phyloP scores from a whole-genome alignment of 306 rosid species.

The Malus fusca region DNA sequence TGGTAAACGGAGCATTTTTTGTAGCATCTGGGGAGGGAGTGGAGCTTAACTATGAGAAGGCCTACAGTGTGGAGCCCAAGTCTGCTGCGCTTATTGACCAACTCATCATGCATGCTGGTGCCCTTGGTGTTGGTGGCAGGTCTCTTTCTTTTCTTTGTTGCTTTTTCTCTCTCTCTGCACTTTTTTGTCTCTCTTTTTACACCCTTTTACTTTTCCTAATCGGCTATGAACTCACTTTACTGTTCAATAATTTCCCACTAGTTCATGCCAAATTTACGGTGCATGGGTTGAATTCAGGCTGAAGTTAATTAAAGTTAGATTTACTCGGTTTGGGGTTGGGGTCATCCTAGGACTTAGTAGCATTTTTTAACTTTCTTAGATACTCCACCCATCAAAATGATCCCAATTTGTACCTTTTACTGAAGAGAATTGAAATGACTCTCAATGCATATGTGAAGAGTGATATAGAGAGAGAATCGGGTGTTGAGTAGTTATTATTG shows the following conservation, averaged over 20 bases:
- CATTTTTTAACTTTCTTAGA: too few species aligned
- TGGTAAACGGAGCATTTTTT: slow-evolving; percentile 74
- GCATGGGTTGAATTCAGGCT: not conserved
- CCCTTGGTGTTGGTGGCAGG: slow-evolving; percentile 80
- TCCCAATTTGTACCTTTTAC: too few species aligned
- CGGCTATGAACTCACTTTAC: not conserved
- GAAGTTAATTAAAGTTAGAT: not conserved
- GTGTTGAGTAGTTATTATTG: too few species aligned
- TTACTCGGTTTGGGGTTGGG: not conserved
- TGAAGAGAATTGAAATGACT: too few species aligned
- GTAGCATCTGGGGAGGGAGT: slow-evolving; percentile 52
- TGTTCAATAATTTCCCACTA: not conserved
- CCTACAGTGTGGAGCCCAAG: slow-evolving; percentile 71
- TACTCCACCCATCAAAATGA: too few species aligned
- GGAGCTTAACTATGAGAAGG: slow-evolving; percentile 44
- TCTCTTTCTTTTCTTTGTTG: not conserved
- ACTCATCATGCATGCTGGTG: slow-evolving; percentile 66
- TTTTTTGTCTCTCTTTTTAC: not conserved
- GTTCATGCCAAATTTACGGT: not conserved
- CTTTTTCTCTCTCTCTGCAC: not conserved
- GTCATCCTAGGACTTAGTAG: not conserved
- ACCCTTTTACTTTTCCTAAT: not conserved
- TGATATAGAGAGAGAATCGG: too few species aligned
- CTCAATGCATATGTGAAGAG: too few species aligned
- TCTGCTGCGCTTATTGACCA: slow-evolving; percentile 48